Base-by-base conservation (phyloP, 2,329 filamentous ascomycete species). In the Penicillium sp. region DNA sequence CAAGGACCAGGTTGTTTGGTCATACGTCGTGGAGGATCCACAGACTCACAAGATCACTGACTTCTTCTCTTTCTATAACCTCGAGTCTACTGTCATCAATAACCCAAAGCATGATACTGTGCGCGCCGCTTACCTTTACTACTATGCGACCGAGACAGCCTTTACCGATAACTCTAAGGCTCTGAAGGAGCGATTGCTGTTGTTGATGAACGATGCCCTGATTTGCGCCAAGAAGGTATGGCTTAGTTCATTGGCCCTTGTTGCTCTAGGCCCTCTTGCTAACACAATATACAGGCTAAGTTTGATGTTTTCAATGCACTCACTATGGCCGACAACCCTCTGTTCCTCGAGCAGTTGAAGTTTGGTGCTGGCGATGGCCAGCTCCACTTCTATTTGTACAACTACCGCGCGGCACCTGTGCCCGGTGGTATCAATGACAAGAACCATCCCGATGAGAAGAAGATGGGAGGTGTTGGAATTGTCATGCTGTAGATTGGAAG, bases 271-370 rank as follows among this genome's bases (percentile, higher is more conserved):
- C 8, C 57, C 21, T 11, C 7, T 29, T 41, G 19, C 53, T 63
- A 29, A 61, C 44, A 22, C 44, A 16, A 1, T 26, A 21, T 41
- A 3, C 46, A 86, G 79, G 82, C 80, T 70, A 87, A 89, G 63
- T 97, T 98, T 70, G 95, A 99, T 73, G 95, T 99, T 57, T 96
- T 98, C 82, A 99, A 99, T 70, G 93, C 92, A 0, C 83, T 99
- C 54, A 96, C 93, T 0, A 82, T 97, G 39, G 88, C 96, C 77
- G 93, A 99, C 75, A 99, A 99, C 74, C 89, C 87, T 0, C 83
- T 98, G 21, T 98, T 99, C 84, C 82, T 99, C 6, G 88, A 93
- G 71, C 84, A 97, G 65, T 91, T 97, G 71, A 96, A 96, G 75
- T 99, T 97, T 69, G 95, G 93, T 45, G 88, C 90, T 5, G 95